A percentile compares a stretch with the other conserved stretches of the same genome.
These are phyloP conservation scores for Phytophthora multivora DNA, from an alignment of 352 stramenopile species.

Conservation along the genomic window DNA sequence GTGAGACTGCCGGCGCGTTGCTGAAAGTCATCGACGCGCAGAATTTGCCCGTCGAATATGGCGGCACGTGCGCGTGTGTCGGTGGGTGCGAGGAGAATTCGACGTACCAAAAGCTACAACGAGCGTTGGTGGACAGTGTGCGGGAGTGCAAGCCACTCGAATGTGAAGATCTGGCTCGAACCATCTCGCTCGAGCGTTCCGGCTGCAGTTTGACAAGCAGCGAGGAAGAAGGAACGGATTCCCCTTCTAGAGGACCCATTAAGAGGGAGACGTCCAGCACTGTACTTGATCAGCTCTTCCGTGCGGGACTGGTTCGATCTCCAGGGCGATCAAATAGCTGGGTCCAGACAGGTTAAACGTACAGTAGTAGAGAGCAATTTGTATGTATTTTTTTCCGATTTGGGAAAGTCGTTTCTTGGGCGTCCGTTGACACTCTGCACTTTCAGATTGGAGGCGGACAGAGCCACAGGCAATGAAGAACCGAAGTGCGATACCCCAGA, in stretches of 20 bases:
- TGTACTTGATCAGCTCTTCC: conserved; percentile 29
- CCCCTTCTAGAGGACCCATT: conserved; percentile 8
- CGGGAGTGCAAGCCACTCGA: conserved; percentile 55
- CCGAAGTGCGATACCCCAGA: conserved; percentile 12
- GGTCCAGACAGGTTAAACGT: background rate
- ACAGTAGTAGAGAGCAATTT: background rate
- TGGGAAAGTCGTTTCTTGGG: conserved; percentile 13
- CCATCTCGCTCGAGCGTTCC: conserved; percentile 27
- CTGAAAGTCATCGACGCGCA: conserved; percentile 67
- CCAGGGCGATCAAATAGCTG: conserved; percentile 22
- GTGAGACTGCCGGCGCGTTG: conserved; percentile 52
- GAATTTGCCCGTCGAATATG: conserved; percentile 74
- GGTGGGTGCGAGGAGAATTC: conserved; percentile 76
- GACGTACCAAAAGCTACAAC: conserved; percentile 64
- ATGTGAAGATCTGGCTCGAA: conserved; percentile 31
- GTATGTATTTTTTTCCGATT: background rate
- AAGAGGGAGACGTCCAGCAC: conserved; percentile 27
- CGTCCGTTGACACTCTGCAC: conserved; percentile 15
- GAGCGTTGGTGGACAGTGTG: conserved; percentile 58
- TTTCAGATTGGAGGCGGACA: background rate
- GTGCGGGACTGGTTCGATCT: conserved; percentile 22
- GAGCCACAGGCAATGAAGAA: background rate
- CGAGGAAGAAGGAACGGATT: conserved; percentile 7
- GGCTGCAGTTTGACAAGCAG: conserved; percentile 1
- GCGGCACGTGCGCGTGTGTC: conserved; percentile 60